phyloP scores from a whole-genome alignment of 2,329 filamentous ascomycete species.

The Albifimbria verrucaria region DNA sequence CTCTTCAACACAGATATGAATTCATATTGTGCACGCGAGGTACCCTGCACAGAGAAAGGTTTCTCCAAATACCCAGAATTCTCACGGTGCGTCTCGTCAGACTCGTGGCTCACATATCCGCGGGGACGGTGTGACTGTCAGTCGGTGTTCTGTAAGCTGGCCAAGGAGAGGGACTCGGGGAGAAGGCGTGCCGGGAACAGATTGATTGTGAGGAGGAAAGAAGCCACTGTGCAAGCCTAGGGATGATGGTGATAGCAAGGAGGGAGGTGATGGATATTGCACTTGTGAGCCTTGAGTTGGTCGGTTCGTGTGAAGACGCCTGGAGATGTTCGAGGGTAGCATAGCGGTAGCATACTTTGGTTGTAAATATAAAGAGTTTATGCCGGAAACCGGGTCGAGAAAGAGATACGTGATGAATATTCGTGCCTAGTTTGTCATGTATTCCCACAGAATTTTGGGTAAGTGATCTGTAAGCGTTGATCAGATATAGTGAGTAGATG shows the following conservation, averaged over 20 bases:
- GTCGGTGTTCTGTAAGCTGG: conserved; percentile 5
- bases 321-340: too few relatives aligned
- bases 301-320: too few relatives aligned
- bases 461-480: too few relatives aligned
- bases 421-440: too few relatives aligned
- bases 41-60: conserved; percentile 6
- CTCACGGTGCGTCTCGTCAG: conserved; percentile 9
- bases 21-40: background rate
- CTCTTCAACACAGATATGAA: conserved; percentile 4
- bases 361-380: too few relatives aligned
- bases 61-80: conserved; percentile 9
- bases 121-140: conserved; percentile 8
- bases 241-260: background rate
- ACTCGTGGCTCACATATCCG: conserved; percentile 1
- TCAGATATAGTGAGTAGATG: too few relatives aligned
- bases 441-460: too few relatives aligned
- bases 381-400: too few relatives aligned
- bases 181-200: conserved; percentile 4
- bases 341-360: too few relatives aligned
- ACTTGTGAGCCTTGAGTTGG: conserved; percentile 5
- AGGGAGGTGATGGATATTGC: conserved; percentile 9
- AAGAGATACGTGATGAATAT: too few relatives aligned
- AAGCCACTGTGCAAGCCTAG: background rate
- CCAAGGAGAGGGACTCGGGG: conserved; percentile 1
- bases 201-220: conserved; percentile 2